These are phyloP conservation scores for Stagonosporopsis rhizophila DNA, from an alignment of 2,329 filamentous ascomycete genomes.

Conservation along the genomic window DNA sequence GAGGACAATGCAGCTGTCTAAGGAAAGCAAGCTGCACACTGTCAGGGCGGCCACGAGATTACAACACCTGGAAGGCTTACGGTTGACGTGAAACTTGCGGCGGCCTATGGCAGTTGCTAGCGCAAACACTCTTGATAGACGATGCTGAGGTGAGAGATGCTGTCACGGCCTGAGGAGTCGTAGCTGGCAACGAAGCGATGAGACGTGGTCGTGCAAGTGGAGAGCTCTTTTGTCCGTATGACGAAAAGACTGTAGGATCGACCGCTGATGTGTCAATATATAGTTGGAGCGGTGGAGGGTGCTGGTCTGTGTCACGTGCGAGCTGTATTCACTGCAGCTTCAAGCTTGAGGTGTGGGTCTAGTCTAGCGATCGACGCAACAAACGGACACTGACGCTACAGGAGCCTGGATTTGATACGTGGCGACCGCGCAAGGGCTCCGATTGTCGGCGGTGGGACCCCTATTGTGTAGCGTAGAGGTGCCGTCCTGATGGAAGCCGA, in stretches of 20 bases:
- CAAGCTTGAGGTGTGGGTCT: background rate
- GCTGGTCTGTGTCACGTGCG: constrained; percentile 5
- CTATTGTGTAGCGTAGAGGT: background rate
- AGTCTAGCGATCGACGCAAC: background rate
- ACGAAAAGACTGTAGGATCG: background rate
- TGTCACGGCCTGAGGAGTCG: background rate
- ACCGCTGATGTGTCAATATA: background rate
- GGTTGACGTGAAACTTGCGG: background rate
- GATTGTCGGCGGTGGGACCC: background rate
- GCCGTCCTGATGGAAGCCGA: background rate
- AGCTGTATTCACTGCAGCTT: background rate
- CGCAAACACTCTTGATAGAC: background rate
- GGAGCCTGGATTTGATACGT: background rate
- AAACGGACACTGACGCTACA: background rate
- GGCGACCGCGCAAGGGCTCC: background rate
- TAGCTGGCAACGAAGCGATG: background rate
- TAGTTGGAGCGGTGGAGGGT: background rate
- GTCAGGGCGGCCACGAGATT: background rate
- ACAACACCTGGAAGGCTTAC: background rate
- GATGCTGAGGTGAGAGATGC: constrained; percentile 10
- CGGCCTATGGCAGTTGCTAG: background rate
- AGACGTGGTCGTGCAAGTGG: background rate
- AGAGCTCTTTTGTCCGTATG: background rate
- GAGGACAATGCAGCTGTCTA: background rate
- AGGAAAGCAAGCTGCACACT: background rate